Conservation (phyloP, 2,329 filamentous ascomycete species). For the Aureobasidium leucospermi region DNA sequence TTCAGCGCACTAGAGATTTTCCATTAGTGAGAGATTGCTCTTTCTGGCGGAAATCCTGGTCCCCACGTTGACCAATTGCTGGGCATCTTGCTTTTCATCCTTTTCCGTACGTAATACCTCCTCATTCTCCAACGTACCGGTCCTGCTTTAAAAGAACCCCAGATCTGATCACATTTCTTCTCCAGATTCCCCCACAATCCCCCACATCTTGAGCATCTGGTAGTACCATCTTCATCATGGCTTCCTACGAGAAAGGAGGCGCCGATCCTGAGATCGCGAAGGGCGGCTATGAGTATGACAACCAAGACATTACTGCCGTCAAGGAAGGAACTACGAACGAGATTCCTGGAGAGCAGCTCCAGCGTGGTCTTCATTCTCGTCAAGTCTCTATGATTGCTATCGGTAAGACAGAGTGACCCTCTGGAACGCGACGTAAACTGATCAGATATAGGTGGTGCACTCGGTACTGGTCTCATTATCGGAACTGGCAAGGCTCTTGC, state of each 20-base stretch:
- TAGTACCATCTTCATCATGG: background rate
- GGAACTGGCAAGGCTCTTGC: conserved; percentile 49
- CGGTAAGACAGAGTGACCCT: background rate
- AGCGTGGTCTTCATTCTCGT: conserved; percentile 46
- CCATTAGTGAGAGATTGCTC: conserved; percentile 13
- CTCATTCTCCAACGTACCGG: background rate
- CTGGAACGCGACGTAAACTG: background rate
- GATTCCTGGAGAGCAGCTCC: conserved; percentile 30
- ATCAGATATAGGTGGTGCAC: conserved; percentile 52
- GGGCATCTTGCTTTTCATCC: background rate
- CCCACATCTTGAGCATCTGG: background rate
- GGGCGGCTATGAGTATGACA: background rate
- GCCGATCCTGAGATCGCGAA: conserved; percentile 12
- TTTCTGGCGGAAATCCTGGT: background rate
- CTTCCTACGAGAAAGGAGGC: conserved; percentile 2
- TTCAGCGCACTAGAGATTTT: background rate
- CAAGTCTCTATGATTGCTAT: conserved; percentile 54
- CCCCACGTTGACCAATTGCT: conserved; percentile 1
- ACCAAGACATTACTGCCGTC: background rate
- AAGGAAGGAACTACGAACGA: conserved; percentile 7
- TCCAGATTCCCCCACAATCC: conserved; percentile 11
- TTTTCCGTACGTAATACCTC: conserved; percentile 3
- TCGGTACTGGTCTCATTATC: conserved; percentile 68
- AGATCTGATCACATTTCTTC: conserved; percentile 5
- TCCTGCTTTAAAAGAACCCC: conserved; percentile 1